These are phyloP conservation scores for Yamadazyma songkhlaensis DNA, from an alignment of 1,139 yeast species.

Conservation along the genomic window DNA sequence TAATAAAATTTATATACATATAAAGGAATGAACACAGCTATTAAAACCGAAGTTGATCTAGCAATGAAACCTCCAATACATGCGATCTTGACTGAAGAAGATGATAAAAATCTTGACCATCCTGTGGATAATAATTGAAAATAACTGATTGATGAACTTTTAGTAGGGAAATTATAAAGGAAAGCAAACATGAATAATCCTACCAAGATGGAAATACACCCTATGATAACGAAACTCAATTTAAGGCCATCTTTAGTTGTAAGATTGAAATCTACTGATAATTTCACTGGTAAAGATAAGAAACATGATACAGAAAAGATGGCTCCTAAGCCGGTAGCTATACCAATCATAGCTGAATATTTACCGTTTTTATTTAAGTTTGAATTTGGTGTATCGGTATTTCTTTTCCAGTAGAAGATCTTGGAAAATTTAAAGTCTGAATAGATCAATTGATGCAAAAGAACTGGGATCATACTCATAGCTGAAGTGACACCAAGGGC, in stretches of 20 bases:
- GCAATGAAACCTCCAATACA: slow-evolving; percentile 64
- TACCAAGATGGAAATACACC: slow-evolving; percentile 36
- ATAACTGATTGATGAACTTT: slow-evolving; percentile 15
- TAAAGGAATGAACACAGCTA: slow-evolving; percentile 62
- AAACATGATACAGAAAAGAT: slow-evolving; percentile 51
- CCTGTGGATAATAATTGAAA: slow-evolving; percentile 45
- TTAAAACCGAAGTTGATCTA: slow-evolving; percentile 59
- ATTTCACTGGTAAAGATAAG: slow-evolving; percentile 46
- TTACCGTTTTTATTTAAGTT: slow-evolving; percentile 44
- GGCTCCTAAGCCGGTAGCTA: slow-evolving; percentile 68
- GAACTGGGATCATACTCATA: slow-evolving; percentile 47
- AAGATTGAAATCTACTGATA: slow-evolving; percentile 24
- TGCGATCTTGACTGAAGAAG: slow-evolving; percentile 44
- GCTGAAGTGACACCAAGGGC: slow-evolving; percentile 58
- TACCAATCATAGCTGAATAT: slow-evolving; percentile 59
- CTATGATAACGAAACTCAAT: slow-evolving; percentile 49
- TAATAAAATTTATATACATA: slow-evolving; percentile 58
- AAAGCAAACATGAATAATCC: slow-evolving; percentile 39
- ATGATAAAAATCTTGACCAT: slow-evolving; percentile 27
- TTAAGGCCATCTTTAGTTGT: slow-evolving; percentile 41
- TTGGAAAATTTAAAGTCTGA: slow-evolving; percentile 37
- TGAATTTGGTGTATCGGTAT: slow-evolving; percentile 2
- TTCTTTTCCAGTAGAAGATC: slow-evolving; percentile 22
- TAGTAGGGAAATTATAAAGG: slow-evolving; percentile 29
- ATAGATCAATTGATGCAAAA: slow-evolving; percentile 52